Evolutionary conservation across 495 filamentous ascomycete genomes (phyloP).

Genomic region (Corynascus novoguineensis): DNA sequence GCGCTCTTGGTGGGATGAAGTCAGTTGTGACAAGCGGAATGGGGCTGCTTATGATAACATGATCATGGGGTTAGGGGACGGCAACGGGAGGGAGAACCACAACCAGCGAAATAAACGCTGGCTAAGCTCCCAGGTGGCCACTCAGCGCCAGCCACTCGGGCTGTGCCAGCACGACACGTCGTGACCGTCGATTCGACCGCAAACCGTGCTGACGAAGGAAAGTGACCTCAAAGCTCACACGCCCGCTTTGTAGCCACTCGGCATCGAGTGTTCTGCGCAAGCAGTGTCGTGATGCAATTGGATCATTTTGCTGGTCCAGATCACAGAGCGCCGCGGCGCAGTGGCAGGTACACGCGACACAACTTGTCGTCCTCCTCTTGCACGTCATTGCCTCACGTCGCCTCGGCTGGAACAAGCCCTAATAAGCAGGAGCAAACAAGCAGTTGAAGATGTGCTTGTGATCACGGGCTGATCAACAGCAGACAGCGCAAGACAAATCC

Average conservation of each 20-base stretch:
- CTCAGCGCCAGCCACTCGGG: slow-evolving; percentile 19
- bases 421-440: slow-evolving; percentile 18
- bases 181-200: slow-evolving; percentile 28
- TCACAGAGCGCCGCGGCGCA: neutral
- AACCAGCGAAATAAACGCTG: neutral
- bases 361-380: slow-evolving; percentile 1
- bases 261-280: neutral
- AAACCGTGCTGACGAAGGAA: slow-evolving; percentile 20
- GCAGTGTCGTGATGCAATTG: slow-evolving; percentile 8
- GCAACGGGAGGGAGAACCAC: slow-evolving; percentile 15
- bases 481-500: slow-evolving; percentile 3
- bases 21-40: slow-evolving; percentile 27
- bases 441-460: slow-evolving; percentile 21
- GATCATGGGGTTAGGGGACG: slow-evolving; percentile 36
- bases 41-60: slow-evolving; percentile 16
- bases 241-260: neutral
- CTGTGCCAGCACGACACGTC: slow-evolving; percentile 30
- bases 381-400: slow-evolving; percentile 4
- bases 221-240: slow-evolving; percentile 17
- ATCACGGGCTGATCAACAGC: slow-evolving; percentile 19
- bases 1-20: neutral
- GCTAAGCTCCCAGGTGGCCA: slow-evolving; percentile 16
- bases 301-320: neutral
- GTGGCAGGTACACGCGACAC: neutral
- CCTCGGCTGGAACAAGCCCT: neutral